These are phyloP conservation scores for Desmodesmus armatus DNA, from an alignment of 139 green algal genomes.

Conservation along the genomic window DNA sequence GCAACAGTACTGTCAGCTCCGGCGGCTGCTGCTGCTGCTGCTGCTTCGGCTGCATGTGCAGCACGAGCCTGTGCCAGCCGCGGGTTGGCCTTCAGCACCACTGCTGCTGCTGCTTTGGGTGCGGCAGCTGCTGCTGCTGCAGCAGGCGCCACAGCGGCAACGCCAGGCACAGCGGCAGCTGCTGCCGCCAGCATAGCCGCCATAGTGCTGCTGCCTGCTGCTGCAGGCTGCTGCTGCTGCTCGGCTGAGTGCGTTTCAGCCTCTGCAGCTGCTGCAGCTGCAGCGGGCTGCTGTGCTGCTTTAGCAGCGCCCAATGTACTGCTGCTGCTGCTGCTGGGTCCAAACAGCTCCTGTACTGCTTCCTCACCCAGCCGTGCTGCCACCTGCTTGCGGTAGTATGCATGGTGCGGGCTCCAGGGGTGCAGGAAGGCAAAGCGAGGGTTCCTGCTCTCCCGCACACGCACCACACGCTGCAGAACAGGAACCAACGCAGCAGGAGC, in stretches of 20 bases:
- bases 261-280: neutral
- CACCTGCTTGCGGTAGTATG: conserved; percentile 57
- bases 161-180: neutral
- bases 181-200: neutral
- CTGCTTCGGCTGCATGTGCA: neutral
- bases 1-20: neutral
- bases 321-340: neutral
- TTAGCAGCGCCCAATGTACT: neutral
- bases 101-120: neutral
- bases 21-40: neutral
- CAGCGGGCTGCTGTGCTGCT: neutral
- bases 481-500: neutral
- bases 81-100: conserved; percentile 40
- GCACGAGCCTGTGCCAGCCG: neutral
- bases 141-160: neutral
- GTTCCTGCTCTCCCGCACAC: conserved; percentile 67
- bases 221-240: neutral
- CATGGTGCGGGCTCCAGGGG: conserved; percentile 60
- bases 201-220: neutral
- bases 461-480: conserved; percentile 60
- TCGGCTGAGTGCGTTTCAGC: neutral
- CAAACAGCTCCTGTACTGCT: conserved; percentile 22
- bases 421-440: conserved; percentile 74
- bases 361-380: conserved; percentile 36
- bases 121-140: neutral